phyloP scores from a whole-genome alignment of 805 yeast genomes.

The Metschnikowia amazonensis region DNA sequence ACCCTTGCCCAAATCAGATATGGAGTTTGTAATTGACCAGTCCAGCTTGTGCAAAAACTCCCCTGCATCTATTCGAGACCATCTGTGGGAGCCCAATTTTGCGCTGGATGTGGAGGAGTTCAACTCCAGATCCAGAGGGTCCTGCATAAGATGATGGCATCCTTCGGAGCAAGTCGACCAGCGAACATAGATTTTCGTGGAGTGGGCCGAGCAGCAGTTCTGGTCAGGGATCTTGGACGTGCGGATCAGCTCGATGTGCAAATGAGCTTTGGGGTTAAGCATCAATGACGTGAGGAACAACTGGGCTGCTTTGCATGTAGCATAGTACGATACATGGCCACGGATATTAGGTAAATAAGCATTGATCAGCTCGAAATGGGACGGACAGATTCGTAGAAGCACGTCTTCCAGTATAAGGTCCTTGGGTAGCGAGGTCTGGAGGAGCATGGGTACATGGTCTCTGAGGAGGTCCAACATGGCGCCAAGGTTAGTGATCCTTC shows the following conservation, averaged over 20 bases:
- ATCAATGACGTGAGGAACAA: conserved; percentile 51
- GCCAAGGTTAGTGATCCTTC: conserved; percentile 51
- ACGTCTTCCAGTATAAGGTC: conserved; percentile 44
- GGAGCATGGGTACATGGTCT: conserved; percentile 47
- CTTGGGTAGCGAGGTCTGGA: conserved; percentile 44
- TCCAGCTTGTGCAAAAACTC: conserved; percentile 13
- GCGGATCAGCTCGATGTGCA: conserved; percentile 49
- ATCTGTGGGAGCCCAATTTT: conserved; percentile 37
- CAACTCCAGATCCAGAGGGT: neutral
- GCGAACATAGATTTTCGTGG: conserved; percentile 50
- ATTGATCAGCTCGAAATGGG: conserved; percentile 39
- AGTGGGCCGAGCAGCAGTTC: conserved; percentile 32
- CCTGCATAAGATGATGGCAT: conserved; percentile 41
- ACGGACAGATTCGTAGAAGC: conserved; percentile 53
- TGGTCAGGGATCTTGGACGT: conserved; percentile 26
- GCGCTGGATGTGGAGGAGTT: conserved; percentile 36
- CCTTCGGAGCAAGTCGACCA: conserved; percentile 57
- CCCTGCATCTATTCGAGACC: conserved; percentile 35
- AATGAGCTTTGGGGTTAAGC: conserved; percentile 47
- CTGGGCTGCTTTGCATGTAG: conserved; percentile 56
- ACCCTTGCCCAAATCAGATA: conserved; percentile 30
- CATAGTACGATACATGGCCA: conserved; percentile 53
- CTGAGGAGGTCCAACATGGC: conserved; percentile 47
- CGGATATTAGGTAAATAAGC: conserved; percentile 53
- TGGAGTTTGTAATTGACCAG: conserved; percentile 22